Conservation (phyloP, 2,329 filamentous ascomycete species). For the Aspergillus tubingensis region DNA sequence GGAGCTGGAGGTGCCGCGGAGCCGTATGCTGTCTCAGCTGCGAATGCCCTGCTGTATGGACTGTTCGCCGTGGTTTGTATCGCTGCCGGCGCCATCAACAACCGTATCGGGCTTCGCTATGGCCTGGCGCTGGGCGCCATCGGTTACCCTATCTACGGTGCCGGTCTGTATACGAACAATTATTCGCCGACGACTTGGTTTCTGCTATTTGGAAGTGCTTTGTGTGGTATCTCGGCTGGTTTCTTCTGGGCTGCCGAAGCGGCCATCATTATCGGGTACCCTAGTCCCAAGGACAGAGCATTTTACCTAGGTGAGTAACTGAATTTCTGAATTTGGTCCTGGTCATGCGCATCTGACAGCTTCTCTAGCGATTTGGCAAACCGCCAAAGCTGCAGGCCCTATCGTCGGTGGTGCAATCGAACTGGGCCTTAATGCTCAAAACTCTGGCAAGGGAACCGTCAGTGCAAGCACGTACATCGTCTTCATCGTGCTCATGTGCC, state of each 20-base stretch:
- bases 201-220: constrained; percentile 14
- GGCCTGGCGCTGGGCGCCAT: constrained; percentile 12
- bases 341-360: too few species aligned
- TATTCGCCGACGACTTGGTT: constrained; percentile 16
- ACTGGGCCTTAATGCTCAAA: constrained; percentile 13
- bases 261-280: constrained; percentile 18
- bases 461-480: constrained; percentile 15
- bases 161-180: constrained; percentile 16
- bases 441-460: constrained; percentile 6
- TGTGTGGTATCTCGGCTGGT: constrained; percentile 13
- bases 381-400: constrained; percentile 13
- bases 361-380: constrained; percentile 13
- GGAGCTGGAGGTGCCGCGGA: constrained; percentile 16
- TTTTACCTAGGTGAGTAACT: constrained; percentile 8
- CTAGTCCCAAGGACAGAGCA: constrained; percentile 13
- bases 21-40: constrained; percentile 15
- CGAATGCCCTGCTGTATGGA: constrained; percentile 12
- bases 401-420: constrained; percentile 15
- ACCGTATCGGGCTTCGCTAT: constrained; percentile 15
- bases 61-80: constrained; percentile 15
- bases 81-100: constrained; percentile 16
- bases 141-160: constrained; percentile 15
- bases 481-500: constrained; percentile 18
- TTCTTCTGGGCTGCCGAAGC: constrained; percentile 18
- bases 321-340: too few species aligned